Conservation (phyloP, 2,329 filamentous ascomycete species). For the Colletotrichum sp. region DNA sequence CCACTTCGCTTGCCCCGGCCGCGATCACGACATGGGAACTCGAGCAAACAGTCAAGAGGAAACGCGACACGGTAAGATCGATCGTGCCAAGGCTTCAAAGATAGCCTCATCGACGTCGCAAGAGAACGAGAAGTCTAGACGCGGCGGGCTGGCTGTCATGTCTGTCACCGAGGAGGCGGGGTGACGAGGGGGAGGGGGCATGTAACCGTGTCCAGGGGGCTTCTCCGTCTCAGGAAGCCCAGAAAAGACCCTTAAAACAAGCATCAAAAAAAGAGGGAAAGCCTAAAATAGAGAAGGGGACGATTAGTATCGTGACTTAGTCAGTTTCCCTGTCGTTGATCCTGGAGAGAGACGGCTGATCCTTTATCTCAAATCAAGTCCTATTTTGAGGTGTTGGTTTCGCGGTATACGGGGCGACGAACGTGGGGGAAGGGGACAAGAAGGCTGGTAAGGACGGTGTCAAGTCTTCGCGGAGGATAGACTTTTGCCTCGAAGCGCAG, state of each 20-base stretch:
- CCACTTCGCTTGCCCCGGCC: background rate
- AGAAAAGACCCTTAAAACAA: background rate
- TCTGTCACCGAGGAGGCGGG: background rate
- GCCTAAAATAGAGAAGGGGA: background rate
- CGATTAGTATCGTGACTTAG: background rate
- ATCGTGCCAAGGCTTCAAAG: background rate
- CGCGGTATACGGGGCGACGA: background rate
- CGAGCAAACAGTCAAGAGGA: background rate
- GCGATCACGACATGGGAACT: background rate
- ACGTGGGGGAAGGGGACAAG: background rate
- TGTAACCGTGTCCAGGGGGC: background rate
- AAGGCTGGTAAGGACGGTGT: rapidly evolving
- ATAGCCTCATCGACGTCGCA: background rate
- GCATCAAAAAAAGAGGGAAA: background rate
- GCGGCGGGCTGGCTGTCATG: background rate
- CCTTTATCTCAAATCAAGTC: background rate
- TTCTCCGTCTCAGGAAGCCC: background rate
- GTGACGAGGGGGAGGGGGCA: background rate
- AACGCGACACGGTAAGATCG: background rate
- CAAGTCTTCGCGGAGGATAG: background rate
- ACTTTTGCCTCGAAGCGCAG: background rate
- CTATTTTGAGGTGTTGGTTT: background rate
- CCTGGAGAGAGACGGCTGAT: background rate
- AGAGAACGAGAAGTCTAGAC: background rate
- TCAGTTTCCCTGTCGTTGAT: background rate